Conservation (phyloP, 225 moss, liverwort and hornwort species). For the Pleurozium schreberi region DNA sequence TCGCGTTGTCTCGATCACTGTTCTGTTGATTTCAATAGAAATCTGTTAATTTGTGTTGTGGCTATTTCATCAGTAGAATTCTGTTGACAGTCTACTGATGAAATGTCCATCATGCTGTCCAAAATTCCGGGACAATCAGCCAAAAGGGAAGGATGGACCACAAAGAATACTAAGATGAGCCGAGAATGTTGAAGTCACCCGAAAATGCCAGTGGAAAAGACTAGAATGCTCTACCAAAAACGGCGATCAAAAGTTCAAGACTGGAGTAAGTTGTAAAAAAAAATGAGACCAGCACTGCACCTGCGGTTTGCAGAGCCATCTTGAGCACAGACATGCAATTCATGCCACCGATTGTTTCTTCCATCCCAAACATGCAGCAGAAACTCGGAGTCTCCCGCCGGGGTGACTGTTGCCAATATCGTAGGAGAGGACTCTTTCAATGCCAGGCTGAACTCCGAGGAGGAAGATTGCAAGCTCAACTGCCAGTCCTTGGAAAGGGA, state of each 20-base stretch:
- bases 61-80: too few species aligned
- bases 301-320: rapidly evolving
- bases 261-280: background rate
- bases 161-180: background rate
- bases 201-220: background rate
- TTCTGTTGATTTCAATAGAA: too few species aligned
- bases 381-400: rapidly evolving
- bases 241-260: background rate
- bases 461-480: background rate
- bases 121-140: background rate
- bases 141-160: too few species aligned
- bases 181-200: background rate
- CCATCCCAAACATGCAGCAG: background rate
- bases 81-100: rapidly evolving
- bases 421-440: background rate
- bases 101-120: background rate
- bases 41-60: too few species aligned
- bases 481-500: background rate
- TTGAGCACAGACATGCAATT: background rate
- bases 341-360: background rate
- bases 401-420: background rate
- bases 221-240: background rate
- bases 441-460: background rate
- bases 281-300: background rate
- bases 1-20: too few species aligned